Base-by-base conservation (phyloP, 2,329 filamentous ascomycete genomes). In the Sporothrix luriei region DNA sequence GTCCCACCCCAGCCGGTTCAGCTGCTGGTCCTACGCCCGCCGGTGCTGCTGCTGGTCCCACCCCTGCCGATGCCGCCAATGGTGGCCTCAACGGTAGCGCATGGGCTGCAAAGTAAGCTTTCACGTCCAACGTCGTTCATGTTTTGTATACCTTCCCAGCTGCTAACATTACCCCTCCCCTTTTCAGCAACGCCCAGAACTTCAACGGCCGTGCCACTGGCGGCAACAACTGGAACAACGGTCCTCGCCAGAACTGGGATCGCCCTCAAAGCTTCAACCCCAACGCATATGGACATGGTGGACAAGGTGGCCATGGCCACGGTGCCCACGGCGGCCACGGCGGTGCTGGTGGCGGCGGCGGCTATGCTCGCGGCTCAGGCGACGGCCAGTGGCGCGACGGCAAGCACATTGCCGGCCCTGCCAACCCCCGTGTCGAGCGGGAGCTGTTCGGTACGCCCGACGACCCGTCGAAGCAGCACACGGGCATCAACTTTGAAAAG, bases 401-500 rank as follows among this genome's bases (percentile, higher is more conserved):
- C 81, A 97, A 98, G 86, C 95, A 99, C 84, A 84, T 97, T 76
- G 87, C 94, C 71, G 95, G 95, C 70, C 93, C 94, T 73, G 81
- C 90, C 76, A 98, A 98, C 84, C 87, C 90, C 73, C 93, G 94
- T 76, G 75, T 97, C 61, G 95, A 99, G 87, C 94, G 94, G 76
- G 95, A 99, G 79, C 91, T 99, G 67, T 99, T 97, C 80, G 95
- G 95, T 77, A 85, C 91, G 66, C 84, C 90, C 76, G 94, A 98
- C 80, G 95, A 98, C 78, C 93, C 94, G 73, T 89, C 91, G 75
- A 98, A 97, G 87, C 92, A 97, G 81, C 92, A 96, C 78, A 97
- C 93, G 46, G 95, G 95, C 82, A 98, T 99, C 91, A 99, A 99
- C 88, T 99, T 99, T 80, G 91, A 97, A 84, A 99, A 99, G 86